Evolutionary conservation across 306 rosid species (phyloP).

Genomic region (Cucurbita ficifolia): DNA sequence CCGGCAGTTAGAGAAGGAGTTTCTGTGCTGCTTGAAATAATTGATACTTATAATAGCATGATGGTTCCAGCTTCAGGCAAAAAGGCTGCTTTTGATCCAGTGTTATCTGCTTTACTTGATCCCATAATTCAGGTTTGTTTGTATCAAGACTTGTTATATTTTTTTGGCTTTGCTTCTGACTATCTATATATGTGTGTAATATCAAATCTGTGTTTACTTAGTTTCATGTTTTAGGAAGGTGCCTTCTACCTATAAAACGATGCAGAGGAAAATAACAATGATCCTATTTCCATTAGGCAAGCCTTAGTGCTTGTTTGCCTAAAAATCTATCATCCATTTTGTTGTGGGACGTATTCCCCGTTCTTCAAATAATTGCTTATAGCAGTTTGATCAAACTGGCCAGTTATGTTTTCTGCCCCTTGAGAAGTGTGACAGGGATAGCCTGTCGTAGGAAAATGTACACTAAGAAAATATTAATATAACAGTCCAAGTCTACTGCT

Average conservation of each 20-base stretch:
- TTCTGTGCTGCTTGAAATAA: conserved; percentile 79
- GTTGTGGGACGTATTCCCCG: background rate
- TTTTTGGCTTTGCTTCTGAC: background rate
- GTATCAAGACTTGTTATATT: background rate
- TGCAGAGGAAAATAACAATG: background rate
- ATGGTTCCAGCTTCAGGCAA: conserved; percentile 75
- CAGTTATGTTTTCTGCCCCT: background rate
- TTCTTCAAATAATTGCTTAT: background rate
- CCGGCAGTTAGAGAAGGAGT: conserved; percentile 97
- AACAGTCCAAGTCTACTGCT: too few species aligned
- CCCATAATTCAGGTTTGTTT: conserved; percentile 76
- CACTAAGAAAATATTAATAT: background rate
- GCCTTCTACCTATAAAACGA: background rate
- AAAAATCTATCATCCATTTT: background rate
- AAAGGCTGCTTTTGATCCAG: conserved; percentile 71
- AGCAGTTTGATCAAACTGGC: background rate
- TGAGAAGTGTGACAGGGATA: background rate
- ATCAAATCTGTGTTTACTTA: background rate
- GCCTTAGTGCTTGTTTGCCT: background rate
- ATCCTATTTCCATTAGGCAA: background rate
- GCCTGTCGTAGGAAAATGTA: background rate
- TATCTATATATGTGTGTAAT: background rate
- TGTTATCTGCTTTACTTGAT: conserved; percentile 76
- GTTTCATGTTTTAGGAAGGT: background rate
- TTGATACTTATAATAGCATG: conserved; percentile 65